Conservation (phyloP, 495 filamentous ascomycete genomes). For the Penicillium cataractarum region DNA sequence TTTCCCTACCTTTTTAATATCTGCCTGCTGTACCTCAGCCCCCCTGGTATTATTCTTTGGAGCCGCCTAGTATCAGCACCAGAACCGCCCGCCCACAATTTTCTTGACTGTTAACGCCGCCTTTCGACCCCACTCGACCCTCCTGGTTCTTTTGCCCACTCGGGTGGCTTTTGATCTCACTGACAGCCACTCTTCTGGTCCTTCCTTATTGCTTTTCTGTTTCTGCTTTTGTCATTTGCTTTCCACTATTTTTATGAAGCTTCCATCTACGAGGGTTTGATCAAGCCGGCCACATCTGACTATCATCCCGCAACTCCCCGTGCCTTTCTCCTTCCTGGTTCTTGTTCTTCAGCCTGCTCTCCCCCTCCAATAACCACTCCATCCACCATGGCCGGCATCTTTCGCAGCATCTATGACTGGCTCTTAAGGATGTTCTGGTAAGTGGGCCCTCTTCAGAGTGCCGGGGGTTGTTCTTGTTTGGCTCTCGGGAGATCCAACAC, state of each 20-base stretch:
- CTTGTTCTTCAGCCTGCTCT: neutral
- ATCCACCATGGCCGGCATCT: conserved; percentile 76
- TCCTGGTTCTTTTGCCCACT: conserved; percentile 3
- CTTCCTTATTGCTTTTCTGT: neutral
- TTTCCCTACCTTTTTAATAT: neutral
- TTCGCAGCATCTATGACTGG: conserved; percentile 97
- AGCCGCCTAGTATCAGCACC: neutral
- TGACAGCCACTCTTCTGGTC: neutral
- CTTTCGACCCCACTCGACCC: neutral
- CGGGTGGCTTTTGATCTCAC: conserved; percentile 5
- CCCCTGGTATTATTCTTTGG: neutral
- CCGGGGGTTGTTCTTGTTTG: neutral
- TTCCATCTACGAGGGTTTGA: neutral
- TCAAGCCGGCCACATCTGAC: neutral
- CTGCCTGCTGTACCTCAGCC: neutral
- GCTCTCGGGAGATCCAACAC: conserved; percentile 20
- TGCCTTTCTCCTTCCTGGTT: neutral
- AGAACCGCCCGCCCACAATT: neutral
- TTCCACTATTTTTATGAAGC: neutral
- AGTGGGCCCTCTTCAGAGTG: conserved; percentile 50
- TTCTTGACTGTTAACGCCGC: neutral
- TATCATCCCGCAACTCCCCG: neutral
- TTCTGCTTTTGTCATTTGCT: neutral
- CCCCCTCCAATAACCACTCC: neutral
- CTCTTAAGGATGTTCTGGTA: conserved; percentile 97